phyloP scores from a whole-genome alignment of 2,329 filamentous ascomycete species.

The Xylaria sp. region DNA sequence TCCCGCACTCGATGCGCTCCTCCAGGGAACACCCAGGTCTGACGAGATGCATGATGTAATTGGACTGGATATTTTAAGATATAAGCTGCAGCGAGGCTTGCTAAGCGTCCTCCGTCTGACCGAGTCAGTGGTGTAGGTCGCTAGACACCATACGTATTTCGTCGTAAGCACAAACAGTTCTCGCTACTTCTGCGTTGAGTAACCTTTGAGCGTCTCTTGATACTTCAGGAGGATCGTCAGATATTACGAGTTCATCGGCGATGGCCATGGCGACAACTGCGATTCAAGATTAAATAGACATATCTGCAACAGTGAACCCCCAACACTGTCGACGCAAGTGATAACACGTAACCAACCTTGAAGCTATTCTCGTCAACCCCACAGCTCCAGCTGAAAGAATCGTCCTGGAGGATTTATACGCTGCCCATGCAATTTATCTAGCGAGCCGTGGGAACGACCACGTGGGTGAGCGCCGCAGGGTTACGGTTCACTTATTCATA shows the following conservation, averaged over 20 bases:
- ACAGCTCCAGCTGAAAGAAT: not conserved
- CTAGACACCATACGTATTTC: not conserved
- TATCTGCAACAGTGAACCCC: not conserved
- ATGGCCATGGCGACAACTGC: not conserved
- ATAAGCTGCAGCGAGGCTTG: constrained; percentile 30
- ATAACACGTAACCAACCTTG: not conserved
- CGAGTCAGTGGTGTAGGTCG: not conserved
- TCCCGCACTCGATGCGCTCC: constrained; percentile 20
- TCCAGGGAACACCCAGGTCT: constrained; percentile 22
- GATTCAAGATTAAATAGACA: too few species aligned
- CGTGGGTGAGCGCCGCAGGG: constrained; percentile 25
- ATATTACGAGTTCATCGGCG: not conserved
- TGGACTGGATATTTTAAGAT: constrained; percentile 30
- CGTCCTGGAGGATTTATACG: not conserved
- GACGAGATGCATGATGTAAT: constrained; percentile 35
- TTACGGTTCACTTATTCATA: constrained; percentile 17
- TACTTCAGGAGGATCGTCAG: not conserved
- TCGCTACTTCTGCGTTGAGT: not conserved
- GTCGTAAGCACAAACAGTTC: not conserved
- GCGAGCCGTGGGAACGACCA: constrained; percentile 18
- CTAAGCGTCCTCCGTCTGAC: not conserved
- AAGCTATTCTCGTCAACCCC: not conserved
- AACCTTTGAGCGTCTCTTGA: not conserved
- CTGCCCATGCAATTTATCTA: not conserved
- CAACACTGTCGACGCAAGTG: not conserved